Base-by-base conservation (phyloP, 805 yeast species). In the Saturnispora sekii region DNA sequence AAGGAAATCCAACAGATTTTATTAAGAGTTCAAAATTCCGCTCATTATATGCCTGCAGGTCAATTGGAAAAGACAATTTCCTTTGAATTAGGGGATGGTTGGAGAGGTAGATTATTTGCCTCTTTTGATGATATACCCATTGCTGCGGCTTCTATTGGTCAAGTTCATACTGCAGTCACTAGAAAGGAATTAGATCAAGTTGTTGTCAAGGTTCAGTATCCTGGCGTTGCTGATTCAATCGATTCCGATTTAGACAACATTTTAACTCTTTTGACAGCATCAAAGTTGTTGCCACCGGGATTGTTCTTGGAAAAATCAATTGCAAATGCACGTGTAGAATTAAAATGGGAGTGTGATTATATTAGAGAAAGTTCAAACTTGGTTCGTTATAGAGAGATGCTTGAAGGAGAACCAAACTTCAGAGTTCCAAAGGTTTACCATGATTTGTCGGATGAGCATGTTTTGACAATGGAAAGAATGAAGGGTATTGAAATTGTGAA, bases 271-370 rank as follows among this genome's bases (percentile, higher is more conserved):
- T 67, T 93, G 53, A 81, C 94, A 4, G 97, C 97, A 3, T 83
- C 95, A 12, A 70, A 87, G 26, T 65, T 93, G 49, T 69, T 93
- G 38, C 98, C 98, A 15, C 82, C 84, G 39, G 98, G 98, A 0
- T 69, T 93, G 53, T 93, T 87, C 57, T 72, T 94, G 38, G 97
- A 93, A 53, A 84, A 82, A 54, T 86, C 97, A 17, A 79, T 93
- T 46, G 96, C 84, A 17, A 90, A 88, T 63, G 97, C 98, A 1
- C 74, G 98, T 53, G 77, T 76, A 14, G 98, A 93, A 62, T 70
- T 93, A 53, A 88, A 87, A 54, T 90, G 97, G 97, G 98, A 93
- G 65, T 90, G 97, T 65, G 97, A 93, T 64, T 93, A 93, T 59
- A 64, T 80, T 21, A 77, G 97, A 52, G 98, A 93, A 62, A 95